Base-by-base conservation (phyloP, 2,329 filamentous ascomycete species). In the Rosellinia necatrix region DNA sequence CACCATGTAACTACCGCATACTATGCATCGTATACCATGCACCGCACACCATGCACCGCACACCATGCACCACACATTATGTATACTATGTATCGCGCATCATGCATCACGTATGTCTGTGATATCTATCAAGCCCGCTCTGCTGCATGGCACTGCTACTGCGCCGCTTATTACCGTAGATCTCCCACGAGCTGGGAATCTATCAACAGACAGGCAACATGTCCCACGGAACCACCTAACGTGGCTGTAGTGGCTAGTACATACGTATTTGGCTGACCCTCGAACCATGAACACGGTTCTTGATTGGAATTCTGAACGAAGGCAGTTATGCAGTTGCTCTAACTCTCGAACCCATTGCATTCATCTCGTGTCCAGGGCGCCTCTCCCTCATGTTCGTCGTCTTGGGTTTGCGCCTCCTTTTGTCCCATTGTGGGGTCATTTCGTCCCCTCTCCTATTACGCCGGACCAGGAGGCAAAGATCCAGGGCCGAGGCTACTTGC, bases 221-320 rank as follows among this genome's bases (percentile, higher is more conserved):
- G 32, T 10, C 17, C 4, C 6, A 19, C 15, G n/a, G n/a, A 34
- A 25, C 10, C 21, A n/a, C 32, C 34, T 9, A 41, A 22, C 22
- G 21, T 25, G 17, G 10, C 21, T 29, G 8, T 44, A 15, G 34
- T 24, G 35, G 38, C 24, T 46, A 7, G 52, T 17, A 19, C n/a
- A n/a, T 24, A 22, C 19, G 17, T 15, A 29, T 29, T 41, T 7
- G 42, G 32, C 25, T 34, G 40, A 35, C 21, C 30, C 21, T 19
- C 40, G 43, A 42, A 25, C 7, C n/a, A 34, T 1, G 21, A 22
- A 3, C 13, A 9, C 38, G n/a, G 21, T 48, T 29, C 27, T 43
- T 54, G 53, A 43, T 48, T 51, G 43, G 41, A 15, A 30, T 22
- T n/a, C 34, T 46, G 46, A 50, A 27, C 49, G 29, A 27, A 41